phyloP scores from a whole-genome alignment of 148 eudicot genomes.

The Simmondsia chinensis region DNA sequence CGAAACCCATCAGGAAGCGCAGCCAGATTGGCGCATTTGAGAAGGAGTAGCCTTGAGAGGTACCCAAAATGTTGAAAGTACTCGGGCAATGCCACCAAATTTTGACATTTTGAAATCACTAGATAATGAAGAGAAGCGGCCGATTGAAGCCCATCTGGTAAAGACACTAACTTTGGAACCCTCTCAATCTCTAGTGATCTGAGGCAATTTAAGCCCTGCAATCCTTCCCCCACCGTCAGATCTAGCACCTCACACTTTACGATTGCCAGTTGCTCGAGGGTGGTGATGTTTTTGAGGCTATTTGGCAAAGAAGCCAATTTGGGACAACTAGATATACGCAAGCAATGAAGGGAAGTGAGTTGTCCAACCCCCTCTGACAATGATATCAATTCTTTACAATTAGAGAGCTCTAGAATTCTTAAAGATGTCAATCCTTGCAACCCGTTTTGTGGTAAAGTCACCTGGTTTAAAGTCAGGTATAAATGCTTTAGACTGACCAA shows the following conservation, averaged over 20 bases:
- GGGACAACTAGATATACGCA: constrained; percentile 26
- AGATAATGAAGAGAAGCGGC: constrained; percentile 21
- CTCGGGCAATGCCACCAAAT: constrained; percentile 20
- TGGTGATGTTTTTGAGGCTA: constrained; percentile 16
- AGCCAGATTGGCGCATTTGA: constrained; percentile 21
- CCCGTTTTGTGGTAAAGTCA: constrained; percentile 5
- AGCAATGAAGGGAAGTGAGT: constrained; percentile 16
- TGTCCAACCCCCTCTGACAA: constrained; percentile 19
- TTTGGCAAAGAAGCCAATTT: constrained; percentile 21
- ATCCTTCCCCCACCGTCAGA: constrained; percentile 15
- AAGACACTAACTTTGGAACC: constrained; percentile 16
- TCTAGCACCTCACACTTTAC: constrained; percentile 30
- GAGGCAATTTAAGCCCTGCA: constrained; percentile 28
- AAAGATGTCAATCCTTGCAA: constrained; percentile 16
- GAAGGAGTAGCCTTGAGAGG: constrained; percentile 22
- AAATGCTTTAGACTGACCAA: constrained; percentile 23
- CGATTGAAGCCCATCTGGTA: constrained; percentile 25
- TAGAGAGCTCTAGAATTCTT: constrained; percentile 9
- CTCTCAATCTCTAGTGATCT: constrained; percentile 11
- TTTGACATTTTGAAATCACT: constrained; percentile 16
- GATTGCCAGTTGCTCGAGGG: constrained; percentile 31
- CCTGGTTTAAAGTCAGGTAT: constrained; percentile 18
- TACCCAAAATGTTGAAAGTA: constrained; percentile 17
- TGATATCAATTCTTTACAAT: constrained; percentile 13
- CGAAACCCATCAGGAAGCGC: constrained; percentile 19